Base-by-base conservation (phyloP, 352 stramenopile species). In the Peronospora destructor region DNA sequence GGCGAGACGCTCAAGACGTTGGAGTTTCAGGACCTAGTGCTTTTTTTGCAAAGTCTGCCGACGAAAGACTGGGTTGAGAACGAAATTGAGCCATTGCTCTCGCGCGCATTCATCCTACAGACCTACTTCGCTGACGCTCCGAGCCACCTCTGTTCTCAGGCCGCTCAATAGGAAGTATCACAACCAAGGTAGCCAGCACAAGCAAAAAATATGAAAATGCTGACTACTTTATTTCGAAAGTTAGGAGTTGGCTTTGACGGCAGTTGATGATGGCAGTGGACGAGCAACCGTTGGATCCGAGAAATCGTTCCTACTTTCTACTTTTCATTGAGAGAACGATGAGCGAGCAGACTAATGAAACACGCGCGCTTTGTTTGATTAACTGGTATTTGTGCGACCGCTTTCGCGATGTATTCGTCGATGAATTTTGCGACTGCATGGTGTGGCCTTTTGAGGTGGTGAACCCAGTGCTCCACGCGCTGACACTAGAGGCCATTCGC, bases 31-130 rank as follows among this genome's bases (percentile, higher is more conserved):
- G 91, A 98, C 50, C 79, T 99, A 34, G 95, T 98, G 51, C 71
- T 97, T 21, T 98, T 98, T 58, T 65, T 97, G 54, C 94, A 97
- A 68, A 95, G 96, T 40, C 80, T 99, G 38, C 96, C 96, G 14
- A 99, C 96, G 4, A 89, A 96, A 49, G 83, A 97, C 54, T 99
- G 96, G 96, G 71, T 68, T 14, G 94, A 98, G 56, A 91, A 96
- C 54, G 92, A 99, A 64, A 96, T 99, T 55, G 95, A 99, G 64
- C 95, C 97, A 51, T 71, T 99, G 48, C 80, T 99, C 17, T 98
- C 92, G 43, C 95, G 98, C 58, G 97, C 97, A 13, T 98, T 95
- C 59, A 96, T 97, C 48, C 54, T 97, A 47, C 85, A 94, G 62
- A 95, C 84, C 36, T 94, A 96, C 60, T 97, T 94, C 63, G 80